A percentile compares a stretch with the other conserved stretches of the same genome.
These are phyloP conservation scores for Trichothecium roseum DNA, from an alignment of 2,329 filamentous ascomycete genomes.

Conservation along the genomic window DNA sequence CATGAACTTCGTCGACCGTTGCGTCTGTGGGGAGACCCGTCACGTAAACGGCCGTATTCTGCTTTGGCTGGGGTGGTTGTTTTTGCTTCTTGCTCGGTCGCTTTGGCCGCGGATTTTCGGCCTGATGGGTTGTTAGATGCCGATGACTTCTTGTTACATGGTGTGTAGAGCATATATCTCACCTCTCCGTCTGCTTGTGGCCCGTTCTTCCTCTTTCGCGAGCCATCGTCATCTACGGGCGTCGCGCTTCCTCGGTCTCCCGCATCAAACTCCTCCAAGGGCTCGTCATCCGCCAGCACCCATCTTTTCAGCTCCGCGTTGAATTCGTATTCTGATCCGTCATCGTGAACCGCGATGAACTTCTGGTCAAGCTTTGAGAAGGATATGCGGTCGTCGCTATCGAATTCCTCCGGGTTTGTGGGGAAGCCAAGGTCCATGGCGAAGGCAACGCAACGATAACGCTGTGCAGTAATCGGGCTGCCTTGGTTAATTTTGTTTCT, in stretches of 20 bases:
- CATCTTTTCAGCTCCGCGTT: conserved; percentile 62
- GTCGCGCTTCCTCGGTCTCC: conserved; percentile 15
- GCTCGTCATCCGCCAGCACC: conserved; percentile 47
- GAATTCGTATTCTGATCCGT: conserved; percentile 79
- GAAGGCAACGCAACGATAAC: too few species aligned
- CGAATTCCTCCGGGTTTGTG: conserved; percentile 57
- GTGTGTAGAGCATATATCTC: conserved; percentile 15
- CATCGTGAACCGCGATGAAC: conserved; percentile 74
- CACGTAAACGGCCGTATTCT: conserved; percentile 89
- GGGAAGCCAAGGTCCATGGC: conserved; percentile 35
- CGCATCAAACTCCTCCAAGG: conserved; percentile 16
- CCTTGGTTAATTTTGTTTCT: too few species aligned
- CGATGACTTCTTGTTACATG: background rate
- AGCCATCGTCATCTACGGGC: conserved; percentile 13
- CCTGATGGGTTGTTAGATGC: conserved; percentile 6
- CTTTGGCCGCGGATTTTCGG: conserved; percentile 21
- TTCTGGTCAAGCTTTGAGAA: conserved; percentile 77
- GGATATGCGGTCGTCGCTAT: conserved; percentile 70
- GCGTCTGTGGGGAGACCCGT: conserved; percentile 76
- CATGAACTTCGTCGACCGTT: conserved; percentile 68
- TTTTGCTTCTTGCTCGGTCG: conserved; percentile 36
- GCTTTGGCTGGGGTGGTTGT: conserved; percentile 37
- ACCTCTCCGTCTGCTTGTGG: conserved; percentile 29
- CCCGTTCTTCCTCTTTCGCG: conserved; percentile 33
- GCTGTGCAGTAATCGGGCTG: too few species aligned